phyloP scores from a whole-genome alignment of 192 early-diverging fungal genomes.

The Dimargaris cristalligena region DNA sequence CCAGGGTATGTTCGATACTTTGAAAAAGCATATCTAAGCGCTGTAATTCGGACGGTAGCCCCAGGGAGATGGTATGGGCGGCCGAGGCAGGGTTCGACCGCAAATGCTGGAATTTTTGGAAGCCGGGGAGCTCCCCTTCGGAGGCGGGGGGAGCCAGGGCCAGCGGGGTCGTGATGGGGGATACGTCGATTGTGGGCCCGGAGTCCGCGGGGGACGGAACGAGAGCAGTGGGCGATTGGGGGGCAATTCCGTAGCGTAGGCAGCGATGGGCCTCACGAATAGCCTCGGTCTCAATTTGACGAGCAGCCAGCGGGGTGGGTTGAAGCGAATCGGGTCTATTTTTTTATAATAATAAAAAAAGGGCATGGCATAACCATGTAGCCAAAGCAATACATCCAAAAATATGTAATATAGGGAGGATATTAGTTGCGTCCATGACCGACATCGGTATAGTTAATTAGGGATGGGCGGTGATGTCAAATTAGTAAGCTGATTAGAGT shows the following conservation, averaged over 20 bases:
- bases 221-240: too few relatives aligned
- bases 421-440: neutral
- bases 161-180: too few relatives aligned
- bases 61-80: neutral
- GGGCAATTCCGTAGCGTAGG: slow-evolving; percentile 4
- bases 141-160: too few relatives aligned
- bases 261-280: neutral
- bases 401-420: neutral
- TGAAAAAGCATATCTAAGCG: slow-evolving; percentile 26
- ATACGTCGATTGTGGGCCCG: too few relatives aligned
- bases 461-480: neutral
- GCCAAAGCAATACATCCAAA: neutral
- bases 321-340: neutral
- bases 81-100: neutral
- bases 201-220: too few relatives aligned
- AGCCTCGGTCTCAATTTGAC: neutral
- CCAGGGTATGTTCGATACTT: slow-evolving; percentile 21
- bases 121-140: neutral
- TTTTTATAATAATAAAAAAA: neutral
- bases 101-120: slow-evolving; percentile 7
- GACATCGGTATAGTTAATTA: neutral
- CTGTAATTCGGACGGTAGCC: slow-evolving; percentile 16
- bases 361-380: neutral
- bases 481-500: neutral
- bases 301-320: neutral